phyloP scores from a whole-genome alignment of 306 rosid species.

The Vigna radiata region DNA sequence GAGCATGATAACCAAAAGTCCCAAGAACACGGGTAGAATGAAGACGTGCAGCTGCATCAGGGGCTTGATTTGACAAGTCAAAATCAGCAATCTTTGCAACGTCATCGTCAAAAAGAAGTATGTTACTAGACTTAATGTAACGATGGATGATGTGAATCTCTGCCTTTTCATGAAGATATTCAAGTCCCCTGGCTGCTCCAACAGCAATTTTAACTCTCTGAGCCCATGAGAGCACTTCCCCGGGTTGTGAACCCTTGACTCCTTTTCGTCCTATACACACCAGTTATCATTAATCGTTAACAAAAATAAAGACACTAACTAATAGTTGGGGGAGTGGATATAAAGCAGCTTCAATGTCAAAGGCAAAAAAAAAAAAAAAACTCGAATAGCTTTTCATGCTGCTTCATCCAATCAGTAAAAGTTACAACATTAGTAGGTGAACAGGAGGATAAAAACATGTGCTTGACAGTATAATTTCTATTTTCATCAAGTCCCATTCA shows the following conservation, averaged over 20 bases:
- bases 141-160: constrained; percentile 75
- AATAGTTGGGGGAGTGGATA: not conserved
- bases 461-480: not conserved
- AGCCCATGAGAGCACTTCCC: constrained; percentile 72
- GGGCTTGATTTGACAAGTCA: constrained; percentile 84
- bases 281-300: constrained; percentile 26
- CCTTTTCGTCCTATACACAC: constrained; percentile 70
- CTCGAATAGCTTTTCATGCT: not conserved
- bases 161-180: constrained; percentile 83
- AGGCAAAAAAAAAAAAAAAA: not conserved
- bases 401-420: constrained; percentile 10
- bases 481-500: not conserved
- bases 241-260: constrained; percentile 77
- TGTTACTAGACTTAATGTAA: constrained; percentile 82
- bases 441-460: not conserved
- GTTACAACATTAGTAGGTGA: not conserved
- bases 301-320: constrained; percentile 10
- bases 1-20: constrained; percentile 91
- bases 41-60: constrained; percentile 82
- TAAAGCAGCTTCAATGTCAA: not conserved
- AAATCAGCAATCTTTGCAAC: constrained; percentile 85
- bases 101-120: constrained; percentile 72
- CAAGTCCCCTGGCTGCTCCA: constrained; percentile 85
- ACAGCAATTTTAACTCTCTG: constrained; percentile 84
- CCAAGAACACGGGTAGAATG: constrained; percentile 96